These are phyloP conservation scores for Eucalyptus sideroxylon DNA, from an alignment of 345 rosid species.

Conservation along the genomic window DNA sequence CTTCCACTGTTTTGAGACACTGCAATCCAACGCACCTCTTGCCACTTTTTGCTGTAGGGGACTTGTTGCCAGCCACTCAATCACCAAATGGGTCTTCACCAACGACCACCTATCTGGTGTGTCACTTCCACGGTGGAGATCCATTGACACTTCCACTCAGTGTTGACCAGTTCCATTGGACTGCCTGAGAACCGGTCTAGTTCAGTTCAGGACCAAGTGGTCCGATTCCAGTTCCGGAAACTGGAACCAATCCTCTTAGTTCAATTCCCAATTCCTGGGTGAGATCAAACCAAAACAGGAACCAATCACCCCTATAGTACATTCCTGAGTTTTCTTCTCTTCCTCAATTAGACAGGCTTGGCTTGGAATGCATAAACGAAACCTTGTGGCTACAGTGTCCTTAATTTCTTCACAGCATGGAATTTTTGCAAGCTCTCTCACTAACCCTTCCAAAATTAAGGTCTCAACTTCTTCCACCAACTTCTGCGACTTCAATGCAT, in stretches of 20 bases:
- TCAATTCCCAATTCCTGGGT: background rate
- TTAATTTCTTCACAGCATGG: background rate
- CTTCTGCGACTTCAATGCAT: background rate
- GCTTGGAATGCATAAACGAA: background rate
- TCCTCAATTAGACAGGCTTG: background rate
- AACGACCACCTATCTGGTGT: background rate
- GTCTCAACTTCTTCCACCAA: background rate
- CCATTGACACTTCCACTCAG: slow-evolving; percentile 79
- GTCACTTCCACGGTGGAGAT: slow-evolving; percentile 18
- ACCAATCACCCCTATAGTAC: background rate
- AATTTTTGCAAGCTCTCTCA: background rate
- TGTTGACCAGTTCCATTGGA: background rate
- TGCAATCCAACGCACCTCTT: background rate
- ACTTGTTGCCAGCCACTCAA: background rate
- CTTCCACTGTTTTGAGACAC: background rate
- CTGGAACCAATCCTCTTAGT: background rate
- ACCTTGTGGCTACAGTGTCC: background rate
- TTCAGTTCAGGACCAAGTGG: background rate
- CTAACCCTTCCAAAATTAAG: background rate
- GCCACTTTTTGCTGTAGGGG: background rate
- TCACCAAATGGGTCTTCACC: background rate
- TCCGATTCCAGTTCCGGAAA: background rate
- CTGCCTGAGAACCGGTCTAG: background rate
- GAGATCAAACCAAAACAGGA: background rate
- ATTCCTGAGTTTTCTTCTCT: background rate